Evolutionary conservation across 2,329 filamentous ascomycete species (phyloP).

Genomic region (Pestalotiopsis sp.): DNA sequence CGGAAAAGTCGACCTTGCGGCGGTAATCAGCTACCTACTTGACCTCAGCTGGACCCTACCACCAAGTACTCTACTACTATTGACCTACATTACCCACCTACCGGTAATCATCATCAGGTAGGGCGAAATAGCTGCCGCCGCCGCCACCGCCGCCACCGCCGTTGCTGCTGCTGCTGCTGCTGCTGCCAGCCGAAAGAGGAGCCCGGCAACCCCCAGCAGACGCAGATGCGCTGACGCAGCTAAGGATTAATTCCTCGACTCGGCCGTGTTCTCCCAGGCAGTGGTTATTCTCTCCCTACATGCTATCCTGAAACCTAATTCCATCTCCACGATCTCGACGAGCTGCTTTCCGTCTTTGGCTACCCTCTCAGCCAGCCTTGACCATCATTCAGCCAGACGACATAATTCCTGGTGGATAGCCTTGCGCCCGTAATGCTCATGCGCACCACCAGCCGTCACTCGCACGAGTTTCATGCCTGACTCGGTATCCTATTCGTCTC

Average conservation of each 20-base stretch:
- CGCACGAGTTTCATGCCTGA: slow-evolving; percentile 13
- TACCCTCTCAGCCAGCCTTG: slow-evolving; percentile 14
- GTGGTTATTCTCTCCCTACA: slow-evolving; percentile 17
- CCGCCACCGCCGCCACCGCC: neutral
- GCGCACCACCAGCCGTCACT: slow-evolving; percentile 17
- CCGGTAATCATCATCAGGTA: no score
- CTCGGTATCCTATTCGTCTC: slow-evolving; percentile 15
- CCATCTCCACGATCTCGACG: slow-evolving; percentile 24
- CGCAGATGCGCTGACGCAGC: neutral
- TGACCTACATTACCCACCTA: no score
- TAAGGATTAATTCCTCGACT: neutral
- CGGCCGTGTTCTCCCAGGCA: slow-evolving; percentile 7
- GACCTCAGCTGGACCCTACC: no score
- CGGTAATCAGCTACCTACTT: no score
- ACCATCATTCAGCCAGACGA: slow-evolving; percentile 13
- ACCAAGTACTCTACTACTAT: no score
- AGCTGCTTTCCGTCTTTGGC: slow-evolving; percentile 24
- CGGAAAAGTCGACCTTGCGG: no score
- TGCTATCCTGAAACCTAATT: slow-evolving; percentile 11
- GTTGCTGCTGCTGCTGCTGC: neutral
- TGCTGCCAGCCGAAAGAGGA: neutral
- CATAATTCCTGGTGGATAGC: slow-evolving; percentile 20
- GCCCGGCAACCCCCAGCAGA: neutral
- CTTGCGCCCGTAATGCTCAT: slow-evolving; percentile 12
- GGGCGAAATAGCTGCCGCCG: neutral